Base-by-base conservation (phyloP, 2,329 filamentous ascomycete species). In the Xylaria sp. region DNA sequence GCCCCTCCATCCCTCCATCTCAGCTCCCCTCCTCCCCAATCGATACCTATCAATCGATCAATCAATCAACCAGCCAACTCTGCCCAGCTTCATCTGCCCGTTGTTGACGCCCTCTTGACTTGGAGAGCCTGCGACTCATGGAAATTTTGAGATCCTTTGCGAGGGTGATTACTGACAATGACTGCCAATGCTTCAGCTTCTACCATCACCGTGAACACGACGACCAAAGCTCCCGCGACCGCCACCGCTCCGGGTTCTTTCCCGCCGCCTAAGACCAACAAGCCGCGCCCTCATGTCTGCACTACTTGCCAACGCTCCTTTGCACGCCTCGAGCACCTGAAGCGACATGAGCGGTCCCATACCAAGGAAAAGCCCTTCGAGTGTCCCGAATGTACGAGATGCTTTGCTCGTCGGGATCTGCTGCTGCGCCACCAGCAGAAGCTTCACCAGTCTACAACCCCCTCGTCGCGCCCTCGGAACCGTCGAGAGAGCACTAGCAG, bases 401-500 rank as follows among this genome's bases (percentile, higher is more conserved):
- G 94, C 77, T 99, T 99, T 76, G 94, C 94, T 61, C 86, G 94
- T 62, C 86, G 94, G 66, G 94, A 99, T 75, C 77, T 99, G 67
- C 82, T 99, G 58, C 79, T 99, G 66, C 86, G 94, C 61, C 94
- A 99, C 76, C 94, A 99, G 81, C 94, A 99, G 80, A 99, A 99
- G 80, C 83, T 99, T 52, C 94, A 99, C 74, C 91, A 96, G 81
- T 91, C 91, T 30, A 90, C 91, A 10, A 92, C 92, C 0, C 90
- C 94, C 4, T 92, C 92, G 4, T 88, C 92, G 51, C 86, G 92
- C 62, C 92, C 92, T 51, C 86, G 92, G 68, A 92, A 91, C 68
- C 89, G 93, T 66, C 85, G 94, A 65, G 94, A 97, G 77, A 97
- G 94, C 74, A 89, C 89, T 62, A 91, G 89, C 57, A 84, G 88